phyloP scores from a whole-genome alignment of 805 yeast genomes.

The Candida easanensis region DNA sequence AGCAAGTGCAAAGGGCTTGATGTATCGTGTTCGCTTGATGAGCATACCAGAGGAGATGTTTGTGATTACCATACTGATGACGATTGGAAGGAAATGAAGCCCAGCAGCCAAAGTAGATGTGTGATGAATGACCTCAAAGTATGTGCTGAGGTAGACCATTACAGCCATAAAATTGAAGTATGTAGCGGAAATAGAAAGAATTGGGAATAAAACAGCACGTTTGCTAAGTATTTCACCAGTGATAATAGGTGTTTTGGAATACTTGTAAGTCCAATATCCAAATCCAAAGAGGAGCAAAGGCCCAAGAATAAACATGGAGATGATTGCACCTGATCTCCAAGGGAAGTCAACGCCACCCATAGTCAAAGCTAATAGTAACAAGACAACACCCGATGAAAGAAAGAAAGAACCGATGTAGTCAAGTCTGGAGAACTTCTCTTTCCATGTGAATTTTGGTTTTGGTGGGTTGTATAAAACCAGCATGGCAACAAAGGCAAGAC shows the following conservation, averaged over 20 bases:
- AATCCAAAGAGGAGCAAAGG: too few relatives aligned
- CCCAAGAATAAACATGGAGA: too few relatives aligned
- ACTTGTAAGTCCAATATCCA: too few relatives aligned
- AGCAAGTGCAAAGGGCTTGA: background rate
- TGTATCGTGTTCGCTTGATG: background rate
- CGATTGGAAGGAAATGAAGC: constrained; percentile 38
- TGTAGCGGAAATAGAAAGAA: background rate
- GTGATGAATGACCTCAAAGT: constrained; percentile 29
- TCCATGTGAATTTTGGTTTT: constrained; percentile 35
- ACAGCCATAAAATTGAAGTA: constrained; percentile 2
- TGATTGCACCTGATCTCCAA: constrained; percentile 48
- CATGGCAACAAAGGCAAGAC: constrained; percentile 38
- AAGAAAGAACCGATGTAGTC: constrained; percentile 50
- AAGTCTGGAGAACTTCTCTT: constrained; percentile 38
- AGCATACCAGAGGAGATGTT: background rate
- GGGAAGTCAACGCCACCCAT: constrained; percentile 50
- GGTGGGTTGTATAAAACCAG: constrained; percentile 42
- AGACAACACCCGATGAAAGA: constrained; percentile 40
- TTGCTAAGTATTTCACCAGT: too few relatives aligned
- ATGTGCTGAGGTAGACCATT: background rate
- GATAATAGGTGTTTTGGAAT: too few relatives aligned
- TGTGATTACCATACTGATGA: constrained; percentile 33
- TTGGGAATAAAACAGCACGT: too few relatives aligned
- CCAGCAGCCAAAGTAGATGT: constrained; percentile 43
- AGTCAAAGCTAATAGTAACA: constrained; percentile 46